phyloP scores from a whole-genome alignment of 257 asterid species.

The Agastache rugosa region DNA sequence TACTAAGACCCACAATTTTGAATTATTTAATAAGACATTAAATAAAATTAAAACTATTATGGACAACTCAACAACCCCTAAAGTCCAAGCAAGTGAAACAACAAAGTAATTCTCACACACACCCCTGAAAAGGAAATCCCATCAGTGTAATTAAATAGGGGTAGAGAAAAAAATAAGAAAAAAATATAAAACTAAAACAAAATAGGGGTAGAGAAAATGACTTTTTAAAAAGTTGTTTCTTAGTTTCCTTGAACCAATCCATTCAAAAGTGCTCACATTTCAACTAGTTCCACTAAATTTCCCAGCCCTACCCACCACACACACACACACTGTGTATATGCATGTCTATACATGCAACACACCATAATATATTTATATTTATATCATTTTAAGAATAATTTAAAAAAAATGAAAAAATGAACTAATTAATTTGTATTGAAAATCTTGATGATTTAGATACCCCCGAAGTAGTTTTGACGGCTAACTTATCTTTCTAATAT shows the following conservation, averaged over 20 bases:
- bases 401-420: no score
- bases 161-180: neutral
- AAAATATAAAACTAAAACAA: neutral
- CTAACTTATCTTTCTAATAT: no score
- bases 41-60: neutral
- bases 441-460: no score
- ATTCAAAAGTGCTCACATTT: slow-evolving; percentile 24
- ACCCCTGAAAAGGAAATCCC: slow-evolving; percentile 40
- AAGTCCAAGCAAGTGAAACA: slow-evolving; percentile 21
- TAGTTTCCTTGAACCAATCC: slow-evolving; percentile 35
- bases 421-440: no score
- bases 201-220: slow-evolving; percentile 22
- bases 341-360: neutral
- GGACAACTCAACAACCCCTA: slow-evolving; percentile 31
- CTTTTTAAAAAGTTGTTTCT: slow-evolving; percentile 29
- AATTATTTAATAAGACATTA: neutral
- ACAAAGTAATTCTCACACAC: slow-evolving; percentile 14
- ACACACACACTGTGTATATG: neutral
- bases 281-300: slow-evolving; percentile 38
- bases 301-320: slow-evolving; percentile 26
- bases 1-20: neutral
- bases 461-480: no score
- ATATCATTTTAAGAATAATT: no score
- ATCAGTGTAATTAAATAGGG: slow-evolving; percentile 34
- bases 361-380: neutral